Evolutionary conservation across 2,329 filamentous ascomycete genomes (phyloP).

Genomic region (Zymoseptoria passerinii): DNA sequence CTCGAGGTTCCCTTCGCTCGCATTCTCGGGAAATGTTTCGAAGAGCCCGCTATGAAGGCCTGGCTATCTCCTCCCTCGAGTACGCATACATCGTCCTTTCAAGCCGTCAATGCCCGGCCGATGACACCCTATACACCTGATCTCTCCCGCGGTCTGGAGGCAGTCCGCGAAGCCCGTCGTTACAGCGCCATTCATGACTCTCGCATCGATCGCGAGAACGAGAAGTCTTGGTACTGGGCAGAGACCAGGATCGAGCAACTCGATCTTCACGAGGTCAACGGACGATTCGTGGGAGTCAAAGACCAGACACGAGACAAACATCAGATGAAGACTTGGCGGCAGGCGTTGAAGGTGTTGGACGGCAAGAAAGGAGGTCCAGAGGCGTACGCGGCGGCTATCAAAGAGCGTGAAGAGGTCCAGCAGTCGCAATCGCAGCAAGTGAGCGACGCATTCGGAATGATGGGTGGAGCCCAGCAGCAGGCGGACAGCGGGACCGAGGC

Average conservation of each 20-base stretch:
- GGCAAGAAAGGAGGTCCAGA: conserved; percentile 20
- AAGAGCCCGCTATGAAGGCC: conserved; percentile 41
- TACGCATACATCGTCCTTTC: conserved; percentile 7
- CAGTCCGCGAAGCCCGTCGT: conserved; percentile 39
- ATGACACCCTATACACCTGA: conserved; percentile 1
- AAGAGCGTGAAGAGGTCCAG: conserved; percentile 7
- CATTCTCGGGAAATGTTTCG: conserved; percentile 48
- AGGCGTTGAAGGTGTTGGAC: conserved; percentile 23
- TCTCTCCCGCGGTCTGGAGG: conserved; percentile 35
- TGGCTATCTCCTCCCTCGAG: conserved; percentile 34
- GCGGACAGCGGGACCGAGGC: conserved; percentile 8
- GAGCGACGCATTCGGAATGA: conserved; percentile 9
- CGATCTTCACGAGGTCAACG: conserved; percentile 34
- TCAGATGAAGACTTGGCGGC: conserved; percentile 20
- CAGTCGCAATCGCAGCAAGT: conserved; percentile 8
- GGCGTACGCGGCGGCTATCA: conserved; percentile 20
- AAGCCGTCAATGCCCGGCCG: conserved; percentile 13
- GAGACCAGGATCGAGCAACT: conserved; percentile 50
- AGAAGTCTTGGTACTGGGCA: conserved; percentile 49
- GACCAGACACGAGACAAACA: conserved; percentile 12
- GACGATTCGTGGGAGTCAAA: conserved; percentile 13
- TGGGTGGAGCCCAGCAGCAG: conserved; percentile 6
- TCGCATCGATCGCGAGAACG: conserved; percentile 35
- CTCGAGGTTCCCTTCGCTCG: conserved; percentile 42
- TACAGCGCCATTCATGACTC: conserved; percentile 41